Conservation (phyloP, 306 rosid genomes). For the Vigna reflexopilosa region DNA sequence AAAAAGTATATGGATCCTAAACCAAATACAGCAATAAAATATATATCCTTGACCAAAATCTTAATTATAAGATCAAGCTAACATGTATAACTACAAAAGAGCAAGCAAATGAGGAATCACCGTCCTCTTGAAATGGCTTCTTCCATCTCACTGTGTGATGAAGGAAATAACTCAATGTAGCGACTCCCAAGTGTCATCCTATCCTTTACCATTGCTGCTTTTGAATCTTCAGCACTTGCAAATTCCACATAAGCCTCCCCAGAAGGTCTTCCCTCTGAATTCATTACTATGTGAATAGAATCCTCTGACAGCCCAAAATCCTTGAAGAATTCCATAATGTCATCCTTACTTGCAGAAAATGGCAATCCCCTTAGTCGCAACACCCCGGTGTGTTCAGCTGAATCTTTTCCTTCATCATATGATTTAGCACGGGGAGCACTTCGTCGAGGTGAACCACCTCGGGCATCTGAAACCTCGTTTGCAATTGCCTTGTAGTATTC, state of each 20-base stretch:
- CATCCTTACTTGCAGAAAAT: conserved; percentile 88
- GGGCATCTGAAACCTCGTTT: conserved; percentile 73
- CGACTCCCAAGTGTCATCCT: conserved; percentile 97
- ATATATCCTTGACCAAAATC: conserved; percentile 47
- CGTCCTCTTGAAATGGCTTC: conserved; percentile 82
- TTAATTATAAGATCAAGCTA: conserved; percentile 34
- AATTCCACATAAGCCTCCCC: conserved; percentile 98
- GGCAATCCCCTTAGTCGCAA: conserved; percentile 89
- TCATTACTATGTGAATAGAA: conserved; percentile 66
- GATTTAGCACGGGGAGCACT: conserved; percentile 69
- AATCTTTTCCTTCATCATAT: conserved; percentile 82
- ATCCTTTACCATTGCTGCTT: conserved; percentile 89
- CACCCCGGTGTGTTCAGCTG: conserved; percentile 89
- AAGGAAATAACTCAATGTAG: conserved; percentile 85
- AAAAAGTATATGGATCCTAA: conserved; percentile 38
- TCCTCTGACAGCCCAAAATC: conserved; percentile 70
- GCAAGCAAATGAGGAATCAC: conserved; percentile 48
- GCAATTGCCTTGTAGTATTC: conserved; percentile 96
- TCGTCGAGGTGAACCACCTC: conserved; percentile 81
- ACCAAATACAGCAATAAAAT: conserved; percentile 36
- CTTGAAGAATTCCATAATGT: conserved; percentile 78
- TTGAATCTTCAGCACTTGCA: conserved; percentile 73
- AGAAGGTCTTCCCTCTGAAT: conserved; percentile 93
- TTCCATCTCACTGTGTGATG: conserved; percentile 82
- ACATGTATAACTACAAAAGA: conserved; percentile 44